Base-by-base conservation (phyloP, 2,329 filamentous ascomycete genomes). In the Fusarium ambrosium region DNA sequence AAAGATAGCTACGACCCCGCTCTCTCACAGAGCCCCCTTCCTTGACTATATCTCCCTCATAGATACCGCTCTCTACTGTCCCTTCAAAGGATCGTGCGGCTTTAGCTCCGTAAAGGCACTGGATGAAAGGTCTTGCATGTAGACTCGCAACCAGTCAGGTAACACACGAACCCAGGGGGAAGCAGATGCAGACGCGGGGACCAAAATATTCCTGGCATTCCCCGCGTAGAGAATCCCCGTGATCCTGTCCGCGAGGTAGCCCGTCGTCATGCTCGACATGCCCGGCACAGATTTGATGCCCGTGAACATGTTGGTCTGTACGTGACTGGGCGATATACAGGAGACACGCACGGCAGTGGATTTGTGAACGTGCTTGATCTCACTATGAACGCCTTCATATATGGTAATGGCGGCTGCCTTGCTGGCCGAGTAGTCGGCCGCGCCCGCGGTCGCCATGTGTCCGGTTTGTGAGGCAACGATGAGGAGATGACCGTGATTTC, bases 401-500 rank as follows among this genome's bases (percentile, higher is more conserved):
- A 92, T 89, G 11, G 87, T 81, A 2, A 91, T 78, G 0, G 89
- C 86, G 0, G 89, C 90, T 3, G 89, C 85, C 82, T 92, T 92
- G 62, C 85, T 87, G 4, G 88, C 85, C 0, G 84, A 83, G 80
- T 92, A 93, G 79, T 92, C 89, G 11, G 89, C 87, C 83, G 92
- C 87, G 65, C 85, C 85, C 2, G 89, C 87, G 0, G 88, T 86
- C 7, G 87, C 82, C 10, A 88, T 70, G 79, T 87, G 91, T 22
- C 86, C 87, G 1, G 90, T 90, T 51, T 88, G 83, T 1, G 76
- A 78, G 9, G 90, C 88, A 27, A 92, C 85, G 1, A 89, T 91
- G 51, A 92, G 87, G 53, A 92, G 79, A 84, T 90, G 90, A 22
- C 90, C 90, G 80, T 92, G 90, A 80, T 91, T 89, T 2, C 77